Conservation (phyloP, 2,329 filamentous ascomycete genomes). For the Monosporascus sp. region DNA sequence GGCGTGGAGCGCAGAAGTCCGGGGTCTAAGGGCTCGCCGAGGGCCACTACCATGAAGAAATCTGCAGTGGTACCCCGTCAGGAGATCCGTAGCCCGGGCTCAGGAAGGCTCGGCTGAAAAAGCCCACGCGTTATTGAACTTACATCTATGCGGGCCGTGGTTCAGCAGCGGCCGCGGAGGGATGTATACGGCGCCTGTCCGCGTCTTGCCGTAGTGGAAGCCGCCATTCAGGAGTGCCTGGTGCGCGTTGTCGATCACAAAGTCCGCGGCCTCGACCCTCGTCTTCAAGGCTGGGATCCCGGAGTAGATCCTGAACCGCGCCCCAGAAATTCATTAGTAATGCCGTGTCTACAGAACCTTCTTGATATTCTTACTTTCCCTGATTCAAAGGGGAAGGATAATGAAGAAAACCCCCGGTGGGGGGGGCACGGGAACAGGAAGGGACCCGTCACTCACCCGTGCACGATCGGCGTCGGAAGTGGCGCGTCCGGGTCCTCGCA, state of each 20-base stretch:
- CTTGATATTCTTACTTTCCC: too few species aligned
- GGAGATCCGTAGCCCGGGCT: background rate
- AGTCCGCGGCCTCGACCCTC: constrained; percentile 29
- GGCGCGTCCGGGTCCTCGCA: constrained; percentile 43
- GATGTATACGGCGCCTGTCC: constrained; percentile 35
- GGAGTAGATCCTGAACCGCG: constrained; percentile 28
- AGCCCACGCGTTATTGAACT: constrained; percentile 7
- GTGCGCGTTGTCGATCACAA: constrained; percentile 25
- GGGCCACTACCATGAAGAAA: constrained; percentile 43
- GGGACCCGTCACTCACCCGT: constrained; percentile 30
- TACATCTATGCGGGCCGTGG: constrained; percentile 46
- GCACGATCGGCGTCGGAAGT: constrained; percentile 36
- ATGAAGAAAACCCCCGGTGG: too few species aligned
- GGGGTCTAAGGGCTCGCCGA: constrained; percentile 37
- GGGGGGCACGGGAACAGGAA: background rate
- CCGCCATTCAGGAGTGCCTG: constrained; percentile 33
- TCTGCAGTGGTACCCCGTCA: constrained; percentile 21
- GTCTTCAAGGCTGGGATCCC: constrained; percentile 32
- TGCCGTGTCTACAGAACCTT: too few species aligned
- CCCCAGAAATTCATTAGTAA: background rate
- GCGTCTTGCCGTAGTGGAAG: constrained; percentile 40
- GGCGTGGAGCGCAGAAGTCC: constrained; percentile 30
- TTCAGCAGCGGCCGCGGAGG: constrained; percentile 42
- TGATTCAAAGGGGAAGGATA: too few species aligned
- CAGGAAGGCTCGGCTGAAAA: background rate